Percentiles rank a stretch among this genome's conserved stretches.
These are phyloP conservation scores for Xylaria venustula DNA, from an alignment of 495 filamentous ascomycete species.

Conservation along the genomic window DNA sequence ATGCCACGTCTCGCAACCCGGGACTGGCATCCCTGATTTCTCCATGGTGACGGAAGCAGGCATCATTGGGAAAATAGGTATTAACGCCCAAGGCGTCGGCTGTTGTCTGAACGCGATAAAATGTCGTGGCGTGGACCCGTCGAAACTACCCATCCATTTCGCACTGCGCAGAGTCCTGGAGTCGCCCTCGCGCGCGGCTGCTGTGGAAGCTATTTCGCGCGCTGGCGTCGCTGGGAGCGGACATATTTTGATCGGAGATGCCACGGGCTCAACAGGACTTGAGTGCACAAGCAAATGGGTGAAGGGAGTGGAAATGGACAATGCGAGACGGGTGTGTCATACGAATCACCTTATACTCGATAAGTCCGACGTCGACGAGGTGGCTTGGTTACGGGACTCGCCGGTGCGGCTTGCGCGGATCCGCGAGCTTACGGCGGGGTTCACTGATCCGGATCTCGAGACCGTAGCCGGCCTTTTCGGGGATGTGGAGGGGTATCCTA, in stretches of 20 bases:
- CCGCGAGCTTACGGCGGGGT: conserved; percentile 35
- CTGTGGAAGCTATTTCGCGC: conserved; percentile 47
- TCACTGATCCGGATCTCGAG: conserved; percentile 21
- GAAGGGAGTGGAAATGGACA: conserved; percentile 47
- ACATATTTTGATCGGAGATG: conserved; percentile 62
- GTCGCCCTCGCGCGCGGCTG: conserved; percentile 48
- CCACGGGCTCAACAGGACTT: conserved; percentile 50
- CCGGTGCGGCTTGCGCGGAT: conserved; percentile 48
- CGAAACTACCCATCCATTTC: conserved; percentile 61
- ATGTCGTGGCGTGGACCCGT: conserved; percentile 54
- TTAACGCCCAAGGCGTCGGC: conserved; percentile 62
- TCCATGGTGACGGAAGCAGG: conserved; percentile 59
- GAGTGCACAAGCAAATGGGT: conserved; percentile 59
- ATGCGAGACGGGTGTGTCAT: conserved; percentile 51
- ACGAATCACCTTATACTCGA: conserved; percentile 60
- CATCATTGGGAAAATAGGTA: conserved; percentile 71
- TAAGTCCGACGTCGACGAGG: conserved; percentile 39
- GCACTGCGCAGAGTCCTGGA: conserved; percentile 61
- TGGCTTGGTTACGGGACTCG: conserved; percentile 56
- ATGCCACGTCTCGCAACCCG: conserved; percentile 32
- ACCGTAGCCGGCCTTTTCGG: conserved; percentile 19
- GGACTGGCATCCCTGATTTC: conserved; percentile 22
- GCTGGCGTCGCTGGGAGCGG: conserved; percentile 60
- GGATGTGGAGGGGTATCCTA: conserved; percentile 24
- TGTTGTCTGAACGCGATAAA: conserved; percentile 68